phyloP scores from a whole-genome alignment of 441 rosid genomes.

The Dalechampia spathulata region DNA sequence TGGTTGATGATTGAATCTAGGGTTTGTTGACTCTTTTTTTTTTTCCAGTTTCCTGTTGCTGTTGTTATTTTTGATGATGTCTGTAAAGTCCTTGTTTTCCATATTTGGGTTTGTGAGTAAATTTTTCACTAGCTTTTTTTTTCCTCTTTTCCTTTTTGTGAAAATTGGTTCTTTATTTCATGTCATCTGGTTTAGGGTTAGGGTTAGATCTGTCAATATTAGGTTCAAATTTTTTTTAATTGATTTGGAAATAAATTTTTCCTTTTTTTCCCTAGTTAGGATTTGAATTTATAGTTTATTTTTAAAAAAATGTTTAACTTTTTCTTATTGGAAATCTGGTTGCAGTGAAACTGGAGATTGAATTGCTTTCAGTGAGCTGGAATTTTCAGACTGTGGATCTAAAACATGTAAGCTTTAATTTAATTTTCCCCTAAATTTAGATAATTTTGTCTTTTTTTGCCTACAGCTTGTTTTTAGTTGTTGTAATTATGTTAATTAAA shows the following conservation, averaged over 20 bases:
- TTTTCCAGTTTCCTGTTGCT: neutral
- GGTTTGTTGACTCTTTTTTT: constrained; percentile 13
- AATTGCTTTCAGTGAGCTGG: constrained; percentile 38
- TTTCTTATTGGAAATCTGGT: constrained; percentile 18
- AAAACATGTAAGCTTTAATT: constrained; percentile 38
- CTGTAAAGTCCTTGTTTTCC: constrained; percentile 20
- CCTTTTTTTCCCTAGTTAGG: constrained; percentile 9
- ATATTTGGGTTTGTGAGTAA: constrained; percentile 28
- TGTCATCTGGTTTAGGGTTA: constrained; percentile 32
- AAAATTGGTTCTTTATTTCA: constrained; percentile 9
- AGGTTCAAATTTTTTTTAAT: constrained; percentile 8
- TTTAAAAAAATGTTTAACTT: constrained; percentile 3
- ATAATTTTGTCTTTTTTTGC: constrained; percentile 5
- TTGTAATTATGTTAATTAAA: neutral
- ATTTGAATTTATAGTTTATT: constrained; percentile 14
- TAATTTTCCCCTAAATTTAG: too few species aligned
- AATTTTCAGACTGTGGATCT: constrained; percentile 38
- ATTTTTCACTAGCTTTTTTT: constrained; percentile 12
- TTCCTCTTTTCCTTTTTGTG: constrained; percentile 4
- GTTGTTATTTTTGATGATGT: constrained; percentile 1
- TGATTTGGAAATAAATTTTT: neutral
- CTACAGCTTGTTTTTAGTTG: neutral
- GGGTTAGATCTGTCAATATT: constrained; percentile 48
- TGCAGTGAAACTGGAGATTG: constrained; percentile 31
- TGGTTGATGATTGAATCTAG: constrained; percentile 11